These are phyloP conservation scores for Cladosporium sphaerospermum DNA, from an alignment of 2,329 filamentous ascomycete species.

Conservation along the genomic window DNA sequence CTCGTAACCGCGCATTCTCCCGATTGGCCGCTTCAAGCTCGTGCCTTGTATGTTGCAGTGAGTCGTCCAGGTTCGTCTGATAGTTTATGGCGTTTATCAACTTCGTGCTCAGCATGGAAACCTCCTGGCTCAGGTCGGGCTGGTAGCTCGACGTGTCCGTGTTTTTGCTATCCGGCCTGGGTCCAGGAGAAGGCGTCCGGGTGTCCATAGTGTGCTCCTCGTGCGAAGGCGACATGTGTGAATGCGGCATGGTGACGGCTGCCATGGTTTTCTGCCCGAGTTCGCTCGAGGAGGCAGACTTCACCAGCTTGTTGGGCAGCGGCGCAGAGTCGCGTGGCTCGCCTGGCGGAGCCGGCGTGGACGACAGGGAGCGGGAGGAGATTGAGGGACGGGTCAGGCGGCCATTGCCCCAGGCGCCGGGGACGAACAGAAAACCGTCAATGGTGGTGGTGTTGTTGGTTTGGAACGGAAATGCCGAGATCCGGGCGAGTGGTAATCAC, in stretches of 20 bases:
- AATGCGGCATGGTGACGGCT: slow-evolving; percentile 8
- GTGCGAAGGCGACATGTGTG: slow-evolving; percentile 13
- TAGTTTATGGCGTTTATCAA: slow-evolving; percentile 97
- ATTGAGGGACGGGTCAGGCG: slow-evolving; percentile 3
- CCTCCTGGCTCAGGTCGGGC: slow-evolving; percentile 64
- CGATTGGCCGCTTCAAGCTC: slow-evolving; percentile 70
- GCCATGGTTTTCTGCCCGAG: slow-evolving; percentile 4
- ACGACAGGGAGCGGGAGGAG: not conserved
- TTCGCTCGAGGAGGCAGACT: not conserved
- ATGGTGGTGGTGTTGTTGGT: not conserved
- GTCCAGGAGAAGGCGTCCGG: slow-evolving; percentile 34
- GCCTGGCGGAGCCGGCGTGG: not conserved
- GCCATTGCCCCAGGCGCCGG: not conserved
- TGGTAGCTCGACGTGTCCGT: slow-evolving; percentile 40
- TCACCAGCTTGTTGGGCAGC: slow-evolving; percentile 1
- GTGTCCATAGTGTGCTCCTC: slow-evolving; percentile 35
- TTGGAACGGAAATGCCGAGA: not conserved
- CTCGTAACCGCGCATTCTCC: slow-evolving; percentile 63
- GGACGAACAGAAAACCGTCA: not conserved
- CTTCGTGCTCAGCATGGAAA: slow-evolving; percentile 87
- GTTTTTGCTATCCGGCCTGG: slow-evolving; percentile 22
- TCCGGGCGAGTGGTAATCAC: not conserved
- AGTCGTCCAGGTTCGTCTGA: slow-evolving; percentile 87
- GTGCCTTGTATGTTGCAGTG: slow-evolving; percentile 70
- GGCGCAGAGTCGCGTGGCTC: slow-evolving; percentile 2